Evolutionary conservation across 495 filamentous ascomycete genomes (phyloP), one percentile per base, ranked within the genome.

Genomic region (Lepidopterella palustris): DNA sequence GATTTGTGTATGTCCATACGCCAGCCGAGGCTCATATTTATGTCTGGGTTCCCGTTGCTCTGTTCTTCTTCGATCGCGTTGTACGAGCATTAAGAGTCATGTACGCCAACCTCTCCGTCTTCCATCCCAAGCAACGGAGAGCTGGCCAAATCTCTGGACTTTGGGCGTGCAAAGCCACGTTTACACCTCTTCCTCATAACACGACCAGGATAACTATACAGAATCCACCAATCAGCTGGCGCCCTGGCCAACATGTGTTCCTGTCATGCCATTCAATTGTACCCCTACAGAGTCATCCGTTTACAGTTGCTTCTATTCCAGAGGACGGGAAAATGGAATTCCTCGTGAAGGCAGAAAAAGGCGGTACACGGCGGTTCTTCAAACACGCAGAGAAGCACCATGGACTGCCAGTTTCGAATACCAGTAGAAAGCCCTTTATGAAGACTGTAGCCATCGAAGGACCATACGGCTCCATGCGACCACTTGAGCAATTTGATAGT

Each of bases 181-280:
- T 95, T 32, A 78, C 79, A 20, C 79, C 85, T 0, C 68, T 91
- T 0, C 77, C 81, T 5, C 78, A 82, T 23, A 78, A 82, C 21
- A 79, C 84, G 52, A 90, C 87, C 3, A 80, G 83, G 5, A 73
- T 95, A 25, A 85, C 83, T 2, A 84, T 95, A 64, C 74, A 79
- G 42, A 81, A 87, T 50, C 82, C 87, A 0, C 78, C 84, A 23
- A 82, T 92, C 59, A 73, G 69, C 18, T 96, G 90, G 90, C 76
- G 76, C 15, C 76, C 89, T 0, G 90, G 90, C 10, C 89, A 93
- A 64, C 87, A 93, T 62, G 77, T 90, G 3, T 90, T 90, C 60
- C 76, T 96, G 5, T 86, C 85, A 63, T 77, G 86, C 57, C 89
- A 87, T 60, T 77, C 75, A 3, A 70, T 95, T 6, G 83, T 80